Conservation (phyloP, 1,139 yeast genomes). For the Suhomyces kunorum region DNA sequence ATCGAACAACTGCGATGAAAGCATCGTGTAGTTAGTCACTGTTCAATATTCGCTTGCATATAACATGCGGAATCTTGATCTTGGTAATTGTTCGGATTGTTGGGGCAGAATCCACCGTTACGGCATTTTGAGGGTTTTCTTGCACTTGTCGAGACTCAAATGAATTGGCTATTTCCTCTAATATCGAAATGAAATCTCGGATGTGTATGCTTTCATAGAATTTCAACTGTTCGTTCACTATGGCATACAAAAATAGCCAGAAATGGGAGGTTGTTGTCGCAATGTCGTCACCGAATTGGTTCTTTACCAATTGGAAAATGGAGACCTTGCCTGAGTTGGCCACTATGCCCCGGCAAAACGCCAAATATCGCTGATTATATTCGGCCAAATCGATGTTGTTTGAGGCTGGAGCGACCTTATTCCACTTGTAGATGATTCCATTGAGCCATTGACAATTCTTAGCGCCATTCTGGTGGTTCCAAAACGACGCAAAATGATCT, state of each 20-base stretch:
- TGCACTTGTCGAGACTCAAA: no score
- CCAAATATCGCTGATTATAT: not conserved
- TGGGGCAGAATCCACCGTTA: not conserved
- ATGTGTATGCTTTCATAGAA: not conserved
- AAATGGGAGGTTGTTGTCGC: not conserved
- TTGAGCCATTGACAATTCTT: not conserved
- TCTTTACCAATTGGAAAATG: not conserved
- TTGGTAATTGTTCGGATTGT: slow-evolving; percentile 1
- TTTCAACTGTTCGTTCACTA: not conserved
- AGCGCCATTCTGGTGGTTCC: not conserved
- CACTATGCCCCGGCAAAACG: not conserved
- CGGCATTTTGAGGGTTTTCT: no score
- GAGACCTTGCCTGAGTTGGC: not conserved
- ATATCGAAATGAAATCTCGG: slow-evolving; percentile 1
- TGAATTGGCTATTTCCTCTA: not conserved
- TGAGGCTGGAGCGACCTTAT: not conserved
- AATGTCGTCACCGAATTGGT: not conserved
- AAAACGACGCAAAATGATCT: not conserved
- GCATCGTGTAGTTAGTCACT: not conserved
- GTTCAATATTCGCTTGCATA: not conserved
- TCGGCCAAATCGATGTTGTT: not conserved
- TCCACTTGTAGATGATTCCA: not conserved
- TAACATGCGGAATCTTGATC: slow-evolving; percentile 1
- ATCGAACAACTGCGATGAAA: not conserved
- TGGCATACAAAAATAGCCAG: slow-evolving; percentile 3